Evolutionary conservation across 148 eudicot species (phyloP).

Genomic region (Amaranthus hypochondriacus): DNA sequence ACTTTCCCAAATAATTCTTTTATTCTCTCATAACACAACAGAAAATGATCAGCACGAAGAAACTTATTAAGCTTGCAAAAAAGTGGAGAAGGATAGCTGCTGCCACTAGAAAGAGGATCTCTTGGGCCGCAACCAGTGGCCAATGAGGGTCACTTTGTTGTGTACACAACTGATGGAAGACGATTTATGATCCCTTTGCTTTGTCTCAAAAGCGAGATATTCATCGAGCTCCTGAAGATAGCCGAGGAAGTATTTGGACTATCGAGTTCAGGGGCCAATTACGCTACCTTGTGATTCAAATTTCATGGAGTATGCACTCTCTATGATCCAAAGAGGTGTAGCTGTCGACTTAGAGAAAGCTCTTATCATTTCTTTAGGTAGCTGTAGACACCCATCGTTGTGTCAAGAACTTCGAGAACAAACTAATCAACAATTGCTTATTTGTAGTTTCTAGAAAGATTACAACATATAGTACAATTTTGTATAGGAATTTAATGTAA

Average conservation of each 20-base stretch:
- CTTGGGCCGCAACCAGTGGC: constrained; percentile 10
- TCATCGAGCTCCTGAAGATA: constrained; percentile 2
- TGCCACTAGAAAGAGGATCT: constrained; percentile 12
- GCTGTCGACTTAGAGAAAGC: constrained; percentile 15
- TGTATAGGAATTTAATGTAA: not conserved
- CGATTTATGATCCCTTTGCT: constrained; percentile 14
- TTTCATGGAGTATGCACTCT: constrained; percentile 8
- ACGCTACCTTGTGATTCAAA: constrained; percentile 13
- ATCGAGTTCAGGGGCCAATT: constrained; percentile 8
- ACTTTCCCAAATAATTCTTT: not conserved
- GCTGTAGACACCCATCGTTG: constrained; percentile 2
- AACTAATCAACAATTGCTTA: not conserved
- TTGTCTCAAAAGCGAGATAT: constrained; percentile 1
- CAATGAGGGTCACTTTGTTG: constrained; percentile 10
- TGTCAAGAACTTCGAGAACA: not conserved
- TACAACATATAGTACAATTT: not conserved
- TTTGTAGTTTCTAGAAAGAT: not conserved
- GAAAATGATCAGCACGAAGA: constrained; percentile 31
- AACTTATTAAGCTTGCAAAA: constrained; percentile 32
- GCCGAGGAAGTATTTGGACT: constrained; percentile 17
- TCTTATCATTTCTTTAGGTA: not conserved
- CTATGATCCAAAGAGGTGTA: constrained; percentile 9
- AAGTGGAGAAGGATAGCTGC: constrained; percentile 27
- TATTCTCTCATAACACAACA: too few species aligned
- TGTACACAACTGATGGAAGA: constrained; percentile 18